These are phyloP conservation scores for Tranzscheliella williamsii DNA, from an alignment of 1,284 basidiomycete genomes.

Conservation along the genomic window DNA sequence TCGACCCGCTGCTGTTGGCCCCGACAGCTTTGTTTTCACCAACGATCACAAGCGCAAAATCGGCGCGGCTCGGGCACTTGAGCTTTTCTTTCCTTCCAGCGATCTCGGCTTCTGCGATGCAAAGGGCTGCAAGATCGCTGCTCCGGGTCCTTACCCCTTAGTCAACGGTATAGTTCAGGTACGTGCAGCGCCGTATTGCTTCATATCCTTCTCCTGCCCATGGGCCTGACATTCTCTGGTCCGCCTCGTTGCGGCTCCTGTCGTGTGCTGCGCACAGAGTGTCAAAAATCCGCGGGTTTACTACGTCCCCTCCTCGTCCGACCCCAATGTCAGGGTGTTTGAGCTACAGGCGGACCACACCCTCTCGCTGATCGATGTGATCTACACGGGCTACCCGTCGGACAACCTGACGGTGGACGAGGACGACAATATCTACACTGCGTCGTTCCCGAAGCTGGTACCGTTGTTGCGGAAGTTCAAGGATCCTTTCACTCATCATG, in stretches of 20 bases:
- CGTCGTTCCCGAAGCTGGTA: conserved; percentile 36
- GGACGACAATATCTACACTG: conserved; percentile 38
- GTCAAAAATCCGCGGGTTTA: conserved; percentile 17
- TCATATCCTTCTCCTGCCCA: no score
- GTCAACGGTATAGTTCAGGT: conserved; percentile 42
- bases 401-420: conserved; percentile 45
- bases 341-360: conserved; percentile 47
- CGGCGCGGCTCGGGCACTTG: conserved; percentile 16
- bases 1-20: conserved; percentile 67
- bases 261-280: neutral
- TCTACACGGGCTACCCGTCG: conserved; percentile 35
- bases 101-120: conserved; percentile 43
- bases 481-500: conserved; percentile 19
- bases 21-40: conserved; percentile 50
- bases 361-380: conserved; percentile 30
- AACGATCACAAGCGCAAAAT: conserved; percentile 48
- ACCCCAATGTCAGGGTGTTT: conserved; percentile 29
- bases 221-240: neutral
- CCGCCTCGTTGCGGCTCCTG: neutral
- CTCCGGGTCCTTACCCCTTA: conserved; percentile 16
- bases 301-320: conserved; percentile 28
- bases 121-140: conserved; percentile 46
- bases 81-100: conserved; percentile 22
- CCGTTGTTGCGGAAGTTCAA: conserved; percentile 25
- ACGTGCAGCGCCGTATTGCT: no score